These are phyloP conservation scores for Saturnispora gosingensis DNA, from an alignment of 805 yeast genomes.

Conservation along the genomic window DNA sequence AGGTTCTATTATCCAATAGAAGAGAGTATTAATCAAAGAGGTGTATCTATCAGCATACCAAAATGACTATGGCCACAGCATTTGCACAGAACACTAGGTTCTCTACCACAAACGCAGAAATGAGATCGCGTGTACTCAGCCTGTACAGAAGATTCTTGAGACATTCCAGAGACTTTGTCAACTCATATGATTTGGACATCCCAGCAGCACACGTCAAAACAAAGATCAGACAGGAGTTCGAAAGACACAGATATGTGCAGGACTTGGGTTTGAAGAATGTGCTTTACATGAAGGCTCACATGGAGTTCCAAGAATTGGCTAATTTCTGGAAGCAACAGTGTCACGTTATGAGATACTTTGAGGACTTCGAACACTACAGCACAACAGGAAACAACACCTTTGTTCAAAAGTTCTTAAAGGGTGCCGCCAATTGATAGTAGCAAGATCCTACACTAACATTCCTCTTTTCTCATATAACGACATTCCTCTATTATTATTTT, in stretches of 20 bases:
- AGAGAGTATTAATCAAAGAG: neutral
- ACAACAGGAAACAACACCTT: conserved; percentile 51
- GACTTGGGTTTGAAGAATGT: conserved; percentile 60
- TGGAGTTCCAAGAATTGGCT: conserved; percentile 82
- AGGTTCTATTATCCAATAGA: neutral
- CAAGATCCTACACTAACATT: neutral
- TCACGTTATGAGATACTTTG: conserved; percentile 76
- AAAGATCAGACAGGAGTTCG: conserved; percentile 82
- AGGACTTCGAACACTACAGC: conserved; percentile 50
- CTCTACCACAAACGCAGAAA: conserved; percentile 49
- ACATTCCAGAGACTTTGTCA: conserved; percentile 41
- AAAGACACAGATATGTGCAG: conserved; percentile 65
- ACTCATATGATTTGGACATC: conserved; percentile 63
- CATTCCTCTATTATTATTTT: conserved; percentile 19
- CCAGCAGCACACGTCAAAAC: conserved; percentile 75
- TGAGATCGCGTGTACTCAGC: conserved; percentile 53
- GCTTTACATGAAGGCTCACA: conserved; percentile 71
- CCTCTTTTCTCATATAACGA: conserved; percentile 21
- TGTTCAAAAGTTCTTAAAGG: conserved; percentile 65
- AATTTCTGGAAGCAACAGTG: conserved; percentile 89
- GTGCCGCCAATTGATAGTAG: conserved; percentile 31
- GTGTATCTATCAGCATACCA: neutral
- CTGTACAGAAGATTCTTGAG: conserved; percentile 68
- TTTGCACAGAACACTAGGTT: conserved; percentile 75
- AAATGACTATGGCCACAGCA: conserved; percentile 63